Conservation (phyloP, 805 yeast genomes). For the Nakazawaea populi region DNA sequence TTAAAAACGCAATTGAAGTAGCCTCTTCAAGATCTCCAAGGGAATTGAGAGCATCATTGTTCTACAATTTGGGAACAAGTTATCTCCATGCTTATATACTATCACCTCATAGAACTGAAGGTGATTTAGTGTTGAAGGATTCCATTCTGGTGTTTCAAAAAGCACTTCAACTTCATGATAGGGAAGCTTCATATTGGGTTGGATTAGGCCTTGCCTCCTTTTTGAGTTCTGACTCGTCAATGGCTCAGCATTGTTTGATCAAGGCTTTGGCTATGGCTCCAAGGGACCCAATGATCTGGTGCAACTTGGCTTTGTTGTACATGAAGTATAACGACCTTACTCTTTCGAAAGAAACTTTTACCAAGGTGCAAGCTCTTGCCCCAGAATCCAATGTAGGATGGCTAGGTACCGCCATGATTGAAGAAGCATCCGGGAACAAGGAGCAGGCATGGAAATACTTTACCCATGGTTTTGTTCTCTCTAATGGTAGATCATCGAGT, state of each 20-base stretch:
- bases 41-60: constrained; percentile 44
- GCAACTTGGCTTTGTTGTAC: constrained; percentile 74
- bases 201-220: constrained; percentile 75
- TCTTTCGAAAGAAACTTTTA: constrained; percentile 68
- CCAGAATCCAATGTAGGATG: constrained; percentile 76
- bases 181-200: constrained; percentile 72
- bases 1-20: constrained; percentile 35
- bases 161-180: constrained; percentile 67
- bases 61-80: constrained; percentile 70
- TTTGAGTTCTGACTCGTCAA: constrained; percentile 49
- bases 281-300: constrained; percentile 68
- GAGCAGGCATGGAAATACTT: constrained; percentile 51
- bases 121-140: constrained; percentile 25
- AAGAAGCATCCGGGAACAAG: constrained; percentile 42
- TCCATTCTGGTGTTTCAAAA: constrained; percentile 56
- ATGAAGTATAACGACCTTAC: constrained; percentile 60
- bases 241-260: constrained; percentile 90
- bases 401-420: constrained; percentile 76
- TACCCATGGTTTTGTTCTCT: constrained; percentile 72
- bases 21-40: constrained; percentile 35
- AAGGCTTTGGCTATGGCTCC: constrained; percentile 70
- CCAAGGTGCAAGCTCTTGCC: constrained; percentile 71
- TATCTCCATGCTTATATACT: constrained; percentile 41
- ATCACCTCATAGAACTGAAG: constrained; percentile 15
- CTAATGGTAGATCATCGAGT: constrained; percentile 66